Percentiles rank a stretch among this genome's conserved stretches.
These are phyloP conservation scores for Aspergillus funiculosus DNA, from an alignment of 495 filamentous ascomycete species.

Conservation along the genomic window DNA sequence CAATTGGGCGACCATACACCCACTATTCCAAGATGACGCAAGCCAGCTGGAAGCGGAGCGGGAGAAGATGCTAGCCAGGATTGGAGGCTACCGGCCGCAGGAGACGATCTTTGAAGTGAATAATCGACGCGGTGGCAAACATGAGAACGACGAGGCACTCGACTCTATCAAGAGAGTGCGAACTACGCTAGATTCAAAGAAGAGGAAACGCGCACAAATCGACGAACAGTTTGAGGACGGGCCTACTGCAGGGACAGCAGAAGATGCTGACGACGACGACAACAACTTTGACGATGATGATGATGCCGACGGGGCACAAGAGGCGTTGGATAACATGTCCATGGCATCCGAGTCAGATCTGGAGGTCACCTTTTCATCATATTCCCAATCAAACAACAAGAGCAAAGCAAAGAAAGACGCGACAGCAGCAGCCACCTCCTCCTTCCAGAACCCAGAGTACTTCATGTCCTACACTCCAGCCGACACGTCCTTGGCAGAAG, in stretches of 20 bases:
- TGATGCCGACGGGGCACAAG: slow-evolving; percentile 23
- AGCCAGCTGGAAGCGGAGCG: slow-evolving; percentile 62
- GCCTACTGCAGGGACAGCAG: slow-evolving; percentile 25
- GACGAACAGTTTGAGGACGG: slow-evolving; percentile 27
- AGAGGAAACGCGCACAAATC: slow-evolving; percentile 33
- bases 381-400: slow-evolving; percentile 33
- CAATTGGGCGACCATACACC: slow-evolving; percentile 63
- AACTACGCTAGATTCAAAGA: slow-evolving; percentile 43
- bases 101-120: slow-evolving; percentile 96
- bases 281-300: slow-evolving; percentile 28
- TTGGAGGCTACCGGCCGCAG: slow-evolving; percentile 78
- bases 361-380: slow-evolving; percentile 71
- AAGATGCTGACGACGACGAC: slow-evolving; percentile 29
- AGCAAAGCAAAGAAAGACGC: slow-evolving; percentile 31
- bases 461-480: slow-evolving; percentile 94
- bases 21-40: slow-evolving; percentile 65
- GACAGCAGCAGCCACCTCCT: slow-evolving; percentile 27
- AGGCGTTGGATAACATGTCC: slow-evolving; percentile 52
- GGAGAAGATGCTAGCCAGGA: slow-evolving; percentile 74
- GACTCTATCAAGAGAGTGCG: slow-evolving; percentile 71
- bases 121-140: slow-evolving; percentile 56
- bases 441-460: slow-evolving; percentile 76
- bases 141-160: slow-evolving; percentile 55
- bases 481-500: slow-evolving; percentile 70
- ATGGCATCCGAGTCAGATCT: slow-evolving; percentile 69